These are phyloP conservation scores for Pleurotus platypus DNA, from an alignment of 768 basidiomycete genomes.

Conservation along the genomic window DNA sequence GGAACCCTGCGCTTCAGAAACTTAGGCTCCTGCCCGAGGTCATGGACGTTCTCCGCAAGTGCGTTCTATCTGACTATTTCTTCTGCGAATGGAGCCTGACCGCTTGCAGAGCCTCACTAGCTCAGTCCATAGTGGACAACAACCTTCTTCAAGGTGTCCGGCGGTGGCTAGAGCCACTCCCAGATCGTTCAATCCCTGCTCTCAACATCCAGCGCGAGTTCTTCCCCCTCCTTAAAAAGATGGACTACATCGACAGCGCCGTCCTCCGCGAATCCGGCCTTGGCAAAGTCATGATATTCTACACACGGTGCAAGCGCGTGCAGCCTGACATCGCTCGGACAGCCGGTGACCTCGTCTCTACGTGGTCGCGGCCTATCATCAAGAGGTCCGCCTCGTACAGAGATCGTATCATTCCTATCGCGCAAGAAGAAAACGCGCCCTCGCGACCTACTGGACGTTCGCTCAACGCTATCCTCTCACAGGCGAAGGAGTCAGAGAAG, in stretches of 20 bases:
- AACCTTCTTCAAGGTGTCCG: slow-evolving; percentile 88
- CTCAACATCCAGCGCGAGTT: slow-evolving; percentile 94
- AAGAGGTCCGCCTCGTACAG: slow-evolving; percentile 83
- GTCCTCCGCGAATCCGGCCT: slow-evolving; percentile 90
- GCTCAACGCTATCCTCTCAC: slow-evolving; percentile 66
- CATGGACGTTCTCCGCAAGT: slow-evolving; percentile 93
- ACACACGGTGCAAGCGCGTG: slow-evolving; percentile 92
- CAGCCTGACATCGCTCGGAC: slow-evolving; percentile 76
- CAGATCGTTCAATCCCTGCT: slow-evolving; percentile 88
- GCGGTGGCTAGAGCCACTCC: slow-evolving; percentile 92
- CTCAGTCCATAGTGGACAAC: slow-evolving; percentile 93
- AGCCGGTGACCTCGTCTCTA: slow-evolving; percentile 79
- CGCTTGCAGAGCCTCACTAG: slow-evolving; percentile 64
- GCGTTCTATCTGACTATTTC: slow-evolving; percentile 26
- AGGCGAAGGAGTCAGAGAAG: slow-evolving; percentile 67
- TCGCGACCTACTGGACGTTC: slow-evolving; percentile 38
- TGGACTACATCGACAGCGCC: slow-evolving; percentile 88
- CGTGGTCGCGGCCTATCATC: slow-evolving; percentile 90
- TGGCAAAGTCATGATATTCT: slow-evolving; percentile 89
- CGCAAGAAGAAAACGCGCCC: slow-evolving; percentile 34
- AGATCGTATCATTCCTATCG: slow-evolving; percentile 65
- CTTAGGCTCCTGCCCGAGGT: slow-evolving; percentile 84
- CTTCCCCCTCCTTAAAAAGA: slow-evolving; percentile 77
- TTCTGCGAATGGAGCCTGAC: slow-evolving; percentile 6
- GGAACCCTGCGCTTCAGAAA: slow-evolving; percentile 81